phyloP scores from a whole-genome alignment of 345 rosid genomes.

The Sonneratia alba region DNA sequence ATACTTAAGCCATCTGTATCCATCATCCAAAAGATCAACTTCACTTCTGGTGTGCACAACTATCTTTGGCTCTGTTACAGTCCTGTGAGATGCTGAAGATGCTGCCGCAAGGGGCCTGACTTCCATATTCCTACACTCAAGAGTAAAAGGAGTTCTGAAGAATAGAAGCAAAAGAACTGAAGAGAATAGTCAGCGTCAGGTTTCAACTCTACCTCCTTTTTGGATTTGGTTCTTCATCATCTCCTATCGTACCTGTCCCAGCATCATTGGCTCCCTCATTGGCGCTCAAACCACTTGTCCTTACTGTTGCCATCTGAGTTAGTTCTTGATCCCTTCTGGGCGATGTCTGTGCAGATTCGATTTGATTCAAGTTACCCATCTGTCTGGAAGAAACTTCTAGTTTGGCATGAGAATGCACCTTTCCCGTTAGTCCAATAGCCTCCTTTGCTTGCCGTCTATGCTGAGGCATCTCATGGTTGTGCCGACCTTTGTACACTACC shows the following conservation, averaged over 20 bases:
- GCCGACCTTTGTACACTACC: conserved; percentile 87
- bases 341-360: conserved; percentile 13
- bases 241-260: conserved; percentile 29
- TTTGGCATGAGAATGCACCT: conserved; percentile 30
- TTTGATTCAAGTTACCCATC: neutral
- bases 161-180: conserved; percentile 1
- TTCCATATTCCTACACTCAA: neutral
- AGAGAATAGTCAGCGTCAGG: neutral
- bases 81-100: neutral
- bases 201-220: conserved; percentile 49
- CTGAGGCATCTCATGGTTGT: conserved; percentile 77
- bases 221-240: conserved; percentile 48
- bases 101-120: neutral
- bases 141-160: neutral
- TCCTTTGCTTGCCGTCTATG: conserved; percentile 59
- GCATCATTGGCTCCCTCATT: conserved; percentile 40
- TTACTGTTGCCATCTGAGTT: conserved; percentile 5
- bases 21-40: conserved; percentile 89
- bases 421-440: conserved; percentile 24
- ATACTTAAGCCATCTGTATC: conserved; percentile 89
- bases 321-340: too few relatives aligned
- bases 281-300: conserved; percentile 28
- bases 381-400: conserved; percentile 22
- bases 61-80: neutral
- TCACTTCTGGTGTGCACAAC: conserved; percentile 80